phyloP scores from a whole-genome alignment of 805 yeast species.

The Pichia paraexigua region DNA sequence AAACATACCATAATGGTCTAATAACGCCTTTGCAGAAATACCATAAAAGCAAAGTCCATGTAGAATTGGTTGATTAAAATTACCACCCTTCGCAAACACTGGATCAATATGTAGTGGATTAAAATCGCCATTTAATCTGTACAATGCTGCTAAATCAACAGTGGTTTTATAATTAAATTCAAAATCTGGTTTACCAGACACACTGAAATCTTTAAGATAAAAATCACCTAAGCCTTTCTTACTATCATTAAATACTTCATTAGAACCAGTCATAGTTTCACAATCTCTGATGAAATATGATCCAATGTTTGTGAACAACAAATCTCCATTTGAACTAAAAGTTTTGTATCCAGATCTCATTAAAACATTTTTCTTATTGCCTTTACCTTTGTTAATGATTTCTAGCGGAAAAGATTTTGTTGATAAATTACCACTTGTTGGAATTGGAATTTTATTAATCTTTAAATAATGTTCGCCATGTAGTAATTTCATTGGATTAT shows the following conservation, averaged over 20 bases:
- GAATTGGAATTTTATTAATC: slow-evolving; percentile 68
- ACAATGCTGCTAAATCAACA: slow-evolving; percentile 76
- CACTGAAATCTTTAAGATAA: slow-evolving; percentile 56
- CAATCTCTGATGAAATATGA: slow-evolving; percentile 78
- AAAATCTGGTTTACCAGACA: slow-evolving; percentile 54
- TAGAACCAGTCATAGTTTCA: slow-evolving; percentile 47
- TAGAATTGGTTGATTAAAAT: slow-evolving; percentile 77
- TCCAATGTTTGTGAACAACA: slow-evolving; percentile 71
- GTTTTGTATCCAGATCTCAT: slow-evolving; percentile 69
- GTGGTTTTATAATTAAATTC: slow-evolving; percentile 49
- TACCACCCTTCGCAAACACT: slow-evolving; percentile 76
- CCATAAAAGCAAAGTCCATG: slow-evolving; percentile 93
- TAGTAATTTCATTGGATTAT: slow-evolving; percentile 80
- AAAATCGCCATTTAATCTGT: slow-evolving; percentile 88
- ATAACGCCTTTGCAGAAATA: slow-evolving; percentile 63
- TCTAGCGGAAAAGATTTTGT: slow-evolving; percentile 65
- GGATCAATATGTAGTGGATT: slow-evolving; percentile 97
- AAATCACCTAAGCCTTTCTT: slow-evolving; percentile 33
- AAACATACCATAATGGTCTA: slow-evolving; percentile 74
- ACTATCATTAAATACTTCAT: slow-evolving; percentile 38
- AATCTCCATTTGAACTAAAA: slow-evolving; percentile 56
- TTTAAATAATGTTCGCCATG: slow-evolving; percentile 95
- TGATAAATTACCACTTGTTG: slow-evolving; percentile 55
- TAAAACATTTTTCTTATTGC: slow-evolving; percentile 58
- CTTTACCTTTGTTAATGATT: slow-evolving; percentile 59